Percentiles rank a stretch among this genome's conserved stretches.
These are phyloP conservation scores for Protomyces macrosporus DNA, from an alignment of 1,139 yeast species.

Conservation along the genomic window DNA sequence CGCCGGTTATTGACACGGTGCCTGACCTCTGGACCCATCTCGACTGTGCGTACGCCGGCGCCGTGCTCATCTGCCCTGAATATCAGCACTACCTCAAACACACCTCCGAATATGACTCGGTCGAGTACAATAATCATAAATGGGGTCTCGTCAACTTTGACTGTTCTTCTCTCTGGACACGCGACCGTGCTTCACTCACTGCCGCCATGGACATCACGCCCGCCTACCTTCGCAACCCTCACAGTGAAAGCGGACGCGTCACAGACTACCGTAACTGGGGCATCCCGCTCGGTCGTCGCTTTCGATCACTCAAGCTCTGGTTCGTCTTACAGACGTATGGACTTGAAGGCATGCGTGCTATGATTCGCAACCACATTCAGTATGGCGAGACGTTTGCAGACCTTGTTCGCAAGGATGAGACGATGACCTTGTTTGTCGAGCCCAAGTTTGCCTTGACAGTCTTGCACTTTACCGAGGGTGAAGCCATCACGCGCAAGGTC, in stretches of 20 bases:
- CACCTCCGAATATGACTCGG: conserved; percentile 31
- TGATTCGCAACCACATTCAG: conserved; percentile 28
- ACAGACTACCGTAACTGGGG: conserved; percentile 34
- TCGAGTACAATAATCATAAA: conserved; percentile 34
- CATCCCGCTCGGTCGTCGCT: conserved; percentile 33
- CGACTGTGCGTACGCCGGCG: conserved; percentile 34
- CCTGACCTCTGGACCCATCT: conserved; percentile 32
- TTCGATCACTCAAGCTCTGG: conserved; percentile 33
- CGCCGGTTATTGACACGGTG: not conserved
- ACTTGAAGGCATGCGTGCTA: conserved; percentile 30
- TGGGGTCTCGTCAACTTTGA: conserved; percentile 34
- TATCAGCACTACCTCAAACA: conserved; percentile 29
- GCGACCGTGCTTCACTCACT: conserved; percentile 29
- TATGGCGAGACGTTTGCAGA: conserved; percentile 29
- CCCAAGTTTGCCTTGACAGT: conserved; percentile 33
- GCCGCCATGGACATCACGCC: conserved; percentile 33
- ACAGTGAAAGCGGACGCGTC: conserved; percentile 32
- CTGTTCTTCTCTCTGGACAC: conserved; percentile 32
- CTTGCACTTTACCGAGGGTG: conserved; percentile 23
- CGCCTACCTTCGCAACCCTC: conserved; percentile 31
- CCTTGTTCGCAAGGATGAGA: conserved; percentile 24
- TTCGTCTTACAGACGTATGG: conserved; percentile 34
- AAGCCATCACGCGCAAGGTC: conserved; percentile 30
- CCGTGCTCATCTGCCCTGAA: conserved; percentile 33
- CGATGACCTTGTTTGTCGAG: conserved; percentile 28